These are phyloP conservation scores for Candida rishiriensis DNA, from an alignment of 805 yeast species.

Conservation along the genomic window DNA sequence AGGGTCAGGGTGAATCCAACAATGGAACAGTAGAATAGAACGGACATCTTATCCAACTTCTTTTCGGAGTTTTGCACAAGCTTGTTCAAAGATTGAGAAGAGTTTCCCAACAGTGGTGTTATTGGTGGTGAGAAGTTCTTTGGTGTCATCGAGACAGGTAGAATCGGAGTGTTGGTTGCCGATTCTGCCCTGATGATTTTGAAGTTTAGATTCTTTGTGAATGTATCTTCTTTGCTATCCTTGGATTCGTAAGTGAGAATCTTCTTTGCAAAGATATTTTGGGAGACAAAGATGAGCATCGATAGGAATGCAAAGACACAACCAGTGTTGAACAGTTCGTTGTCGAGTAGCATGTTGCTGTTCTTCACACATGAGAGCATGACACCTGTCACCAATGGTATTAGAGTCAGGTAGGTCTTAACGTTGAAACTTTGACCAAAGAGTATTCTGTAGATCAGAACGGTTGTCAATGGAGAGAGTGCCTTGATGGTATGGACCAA, in stretches of 20 bases:
- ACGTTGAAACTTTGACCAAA: conserved; percentile 53
- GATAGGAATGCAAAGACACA: conserved; percentile 48
- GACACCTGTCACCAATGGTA: conserved; percentile 81
- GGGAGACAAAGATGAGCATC: conserved; percentile 69
- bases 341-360: conserved; percentile 17
- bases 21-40: conserved; percentile 64
- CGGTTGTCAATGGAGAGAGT: conserved; percentile 84
- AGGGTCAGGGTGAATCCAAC: conserved; percentile 64
- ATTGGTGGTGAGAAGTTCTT: conserved; percentile 21
- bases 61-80: conserved; percentile 23
- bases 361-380: conserved; percentile 67
- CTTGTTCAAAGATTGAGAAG: conserved; percentile 19
- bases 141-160: conserved; percentile 30
- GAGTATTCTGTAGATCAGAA: conserved; percentile 63
- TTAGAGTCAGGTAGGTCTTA: conserved; percentile 71
- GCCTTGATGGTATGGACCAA: conserved; percentile 93
- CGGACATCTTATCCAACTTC: conserved; percentile 66
- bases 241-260: conserved; percentile 47
- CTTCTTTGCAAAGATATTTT: conserved; percentile 76
- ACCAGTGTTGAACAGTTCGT: conserved; percentile 34
- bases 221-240: conserved; percentile 23
- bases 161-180: conserved; percentile 31
- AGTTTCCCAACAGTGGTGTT: conserved; percentile 22
- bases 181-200: conserved; percentile 28
- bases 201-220: conserved; percentile 24